Conservation (phyloP, 108 stramenopile species). For the Heterococcus sp. region DNA sequence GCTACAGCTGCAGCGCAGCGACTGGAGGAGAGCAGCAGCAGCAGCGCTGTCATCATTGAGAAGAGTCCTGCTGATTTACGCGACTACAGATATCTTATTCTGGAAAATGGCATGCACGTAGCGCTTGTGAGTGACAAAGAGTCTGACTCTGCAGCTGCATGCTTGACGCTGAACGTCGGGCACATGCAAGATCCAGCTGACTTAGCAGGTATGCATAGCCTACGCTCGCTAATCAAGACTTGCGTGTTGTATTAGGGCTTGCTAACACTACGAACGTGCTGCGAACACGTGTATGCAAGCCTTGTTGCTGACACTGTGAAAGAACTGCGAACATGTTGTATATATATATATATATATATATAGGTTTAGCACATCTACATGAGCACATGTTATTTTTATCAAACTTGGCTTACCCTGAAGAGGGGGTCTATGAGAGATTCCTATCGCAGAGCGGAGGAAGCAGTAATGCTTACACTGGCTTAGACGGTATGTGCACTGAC, state of each 20-base stretch:
- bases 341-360: not conserved
- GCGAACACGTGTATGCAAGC: not conserved
- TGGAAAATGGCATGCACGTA: constrained; percentile 33
- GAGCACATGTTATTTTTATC: constrained; percentile 66
- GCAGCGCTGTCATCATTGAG: constrained; percentile 3
- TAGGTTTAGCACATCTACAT: not conserved
- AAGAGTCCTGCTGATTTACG: constrained; percentile 20
- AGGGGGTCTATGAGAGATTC: constrained; percentile 47
- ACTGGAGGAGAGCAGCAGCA: not conserved
- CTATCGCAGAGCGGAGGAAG: constrained; percentile 25
- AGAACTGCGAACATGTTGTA: not conserved
- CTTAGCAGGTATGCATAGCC: constrained; percentile 70
- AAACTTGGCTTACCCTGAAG: constrained; percentile 51
- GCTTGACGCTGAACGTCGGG: constrained; percentile 84
- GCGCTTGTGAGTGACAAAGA: constrained; percentile 76
- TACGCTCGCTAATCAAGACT: not conserved
- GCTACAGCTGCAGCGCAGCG: too few relatives aligned
- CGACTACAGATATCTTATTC: constrained; percentile 9
- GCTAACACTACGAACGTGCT: not conserved
- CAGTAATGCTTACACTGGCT: constrained; percentile 20
- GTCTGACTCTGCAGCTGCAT: constrained; percentile 73
- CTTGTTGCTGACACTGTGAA: not conserved
- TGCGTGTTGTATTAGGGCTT: not conserved
- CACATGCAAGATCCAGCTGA: constrained; percentile 70
- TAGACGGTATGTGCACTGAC: constrained; percentile 10